phyloP scores from a whole-genome alignment of 1,284 basidiomycete species.

The Cystobasidiaceae sp. region DNA sequence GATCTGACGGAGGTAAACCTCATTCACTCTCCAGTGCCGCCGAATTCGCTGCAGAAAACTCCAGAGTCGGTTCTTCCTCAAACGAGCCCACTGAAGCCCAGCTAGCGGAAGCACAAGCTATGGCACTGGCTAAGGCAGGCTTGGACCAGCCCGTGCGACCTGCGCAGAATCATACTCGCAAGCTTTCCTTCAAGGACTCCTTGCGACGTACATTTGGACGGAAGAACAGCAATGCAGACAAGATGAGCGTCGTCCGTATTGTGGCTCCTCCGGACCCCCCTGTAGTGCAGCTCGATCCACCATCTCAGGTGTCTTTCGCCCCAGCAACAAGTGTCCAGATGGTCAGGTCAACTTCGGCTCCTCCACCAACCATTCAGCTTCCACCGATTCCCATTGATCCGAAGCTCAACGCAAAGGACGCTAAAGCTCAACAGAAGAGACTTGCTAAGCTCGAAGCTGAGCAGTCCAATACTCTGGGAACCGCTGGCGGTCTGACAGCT shows the following conservation, averaged over 20 bases:
- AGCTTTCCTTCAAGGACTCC: slow-evolving; percentile 25
- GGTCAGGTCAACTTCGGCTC: neutral
- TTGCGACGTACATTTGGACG: slow-evolving; percentile 13
- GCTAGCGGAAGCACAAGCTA: slow-evolving; percentile 5
- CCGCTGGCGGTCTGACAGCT: neutral
- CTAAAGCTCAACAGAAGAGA: slow-evolving; percentile 14
- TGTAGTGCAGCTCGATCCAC: neutral
- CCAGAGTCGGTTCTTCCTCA: no score
- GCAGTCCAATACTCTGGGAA: neutral
- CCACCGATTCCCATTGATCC: slow-evolving; percentile 29
- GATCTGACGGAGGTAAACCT: no score
- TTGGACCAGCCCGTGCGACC: neutral
- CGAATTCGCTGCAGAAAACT: no score
- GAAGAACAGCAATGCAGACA: neutral
- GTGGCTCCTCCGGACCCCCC: neutral
- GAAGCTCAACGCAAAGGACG: slow-evolving; percentile 4
- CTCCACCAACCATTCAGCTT: slow-evolving; percentile 5
- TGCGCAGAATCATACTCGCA: neutral
- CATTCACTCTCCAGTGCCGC: no score
- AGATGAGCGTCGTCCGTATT: neutral
- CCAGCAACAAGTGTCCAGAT: neutral
- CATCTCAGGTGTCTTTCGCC: neutral
- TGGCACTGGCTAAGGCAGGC: neutral
- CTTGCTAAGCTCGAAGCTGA: neutral
- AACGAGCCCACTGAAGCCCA: slow-evolving; percentile 1